phyloP scores from a whole-genome alignment of 108 stramenopile genomes.

The Stephanodiscus triporus region DNA sequence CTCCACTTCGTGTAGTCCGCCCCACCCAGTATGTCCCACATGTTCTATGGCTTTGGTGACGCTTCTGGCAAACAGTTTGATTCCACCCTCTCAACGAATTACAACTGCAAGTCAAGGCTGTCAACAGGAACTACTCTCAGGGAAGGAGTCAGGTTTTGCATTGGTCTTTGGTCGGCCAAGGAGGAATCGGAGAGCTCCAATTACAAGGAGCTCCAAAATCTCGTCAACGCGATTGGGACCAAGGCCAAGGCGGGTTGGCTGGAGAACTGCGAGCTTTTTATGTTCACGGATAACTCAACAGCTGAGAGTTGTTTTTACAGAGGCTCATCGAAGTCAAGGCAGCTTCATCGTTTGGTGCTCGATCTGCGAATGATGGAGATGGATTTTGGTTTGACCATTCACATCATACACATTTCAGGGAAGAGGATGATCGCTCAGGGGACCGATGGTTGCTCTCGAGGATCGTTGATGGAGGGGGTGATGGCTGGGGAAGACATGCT shows the following conservation, averaged over 20 bases:
- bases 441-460: conserved; percentile 31
- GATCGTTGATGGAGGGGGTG: conserved; percentile 27
- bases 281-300: conserved; percentile 16
- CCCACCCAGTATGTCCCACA: too few relatives aligned
- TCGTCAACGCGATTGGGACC: conserved; percentile 22
- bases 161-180: conserved; percentile 2
- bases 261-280: conserved; percentile 4
- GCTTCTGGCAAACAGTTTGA: conserved; percentile 53
- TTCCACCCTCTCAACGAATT: not conserved
- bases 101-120: not conserved
- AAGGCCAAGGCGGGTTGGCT: conserved; percentile 9
- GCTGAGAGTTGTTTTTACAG: conserved; percentile 8
- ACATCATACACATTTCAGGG: conserved; percentile 23
- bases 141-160: not conserved
- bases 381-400: conserved; percentile 9
- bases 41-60: not conserved
- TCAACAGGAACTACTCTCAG: too few relatives aligned
- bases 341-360: not conserved
- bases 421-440: conserved; percentile 39
- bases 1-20: too few relatives aligned
- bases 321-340: not conserved
- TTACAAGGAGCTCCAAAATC: conserved; percentile 23
- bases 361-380: conserved; percentile 2
- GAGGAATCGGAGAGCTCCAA: conserved; percentile 17
- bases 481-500: conserved; percentile 20